Conservation (phyloP, 2,329 filamentous ascomycete species). For the Paraphaeosphaeria minitans region DNA sequence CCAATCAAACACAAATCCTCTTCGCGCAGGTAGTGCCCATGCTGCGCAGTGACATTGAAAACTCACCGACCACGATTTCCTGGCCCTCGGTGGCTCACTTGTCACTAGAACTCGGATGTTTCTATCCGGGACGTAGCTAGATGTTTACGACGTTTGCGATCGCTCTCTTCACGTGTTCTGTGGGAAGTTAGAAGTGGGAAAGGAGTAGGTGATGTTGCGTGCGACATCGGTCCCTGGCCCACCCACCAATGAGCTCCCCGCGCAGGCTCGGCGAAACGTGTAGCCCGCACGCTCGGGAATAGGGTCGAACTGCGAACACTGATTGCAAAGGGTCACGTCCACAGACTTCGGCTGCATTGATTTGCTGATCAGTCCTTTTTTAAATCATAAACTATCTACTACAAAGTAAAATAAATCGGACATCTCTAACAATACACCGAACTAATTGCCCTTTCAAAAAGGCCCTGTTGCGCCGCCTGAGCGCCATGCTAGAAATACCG, state of each 20-base stretch:
- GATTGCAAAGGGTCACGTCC: neutral
- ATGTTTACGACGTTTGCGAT: too few species aligned
- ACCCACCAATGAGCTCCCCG: neutral
- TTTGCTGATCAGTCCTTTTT: neutral
- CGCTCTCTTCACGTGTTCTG: neutral
- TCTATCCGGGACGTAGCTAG: too few species aligned
- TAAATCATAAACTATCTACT: neutral
- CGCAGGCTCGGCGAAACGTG: neutral
- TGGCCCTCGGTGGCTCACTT: too few species aligned
- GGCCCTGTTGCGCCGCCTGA: neutral
- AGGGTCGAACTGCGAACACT: neutral
- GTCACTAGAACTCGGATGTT: too few species aligned
- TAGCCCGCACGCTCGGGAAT: neutral
- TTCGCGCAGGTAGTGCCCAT: too few species aligned
- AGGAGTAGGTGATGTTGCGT: neutral
- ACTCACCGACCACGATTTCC: too few species aligned
- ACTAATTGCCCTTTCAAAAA: neutral
- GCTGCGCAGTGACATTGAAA: too few species aligned
- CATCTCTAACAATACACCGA: neutral
- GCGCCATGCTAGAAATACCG: slow-evolving; percentile 2
- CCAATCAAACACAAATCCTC: too few species aligned
- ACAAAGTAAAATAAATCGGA: neutral
- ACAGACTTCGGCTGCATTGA: neutral
- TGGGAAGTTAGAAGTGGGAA: neutral
- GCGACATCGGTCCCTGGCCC: neutral